These are phyloP conservation scores for Pichia sp. DNA, from an alignment of 1,139 yeast genomes.

Conservation along the genomic window DNA sequence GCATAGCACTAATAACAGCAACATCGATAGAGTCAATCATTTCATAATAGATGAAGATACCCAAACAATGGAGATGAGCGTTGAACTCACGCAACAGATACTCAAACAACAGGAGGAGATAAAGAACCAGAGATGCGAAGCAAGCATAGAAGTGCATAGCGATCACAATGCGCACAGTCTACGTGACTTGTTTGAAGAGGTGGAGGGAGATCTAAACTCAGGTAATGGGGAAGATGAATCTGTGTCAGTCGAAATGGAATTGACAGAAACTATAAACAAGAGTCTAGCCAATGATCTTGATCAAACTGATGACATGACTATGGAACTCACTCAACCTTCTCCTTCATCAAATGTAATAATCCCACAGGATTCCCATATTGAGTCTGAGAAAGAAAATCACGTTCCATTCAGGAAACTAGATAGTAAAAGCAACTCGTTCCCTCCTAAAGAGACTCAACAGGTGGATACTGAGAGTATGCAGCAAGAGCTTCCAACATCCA, in stretches of 20 bases:
- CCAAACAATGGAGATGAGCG: slow-evolving; percentile 24
- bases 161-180: slow-evolving; percentile 6
- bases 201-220: slow-evolving; percentile 5
- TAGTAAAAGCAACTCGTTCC: no score
- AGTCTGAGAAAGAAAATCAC: no score
- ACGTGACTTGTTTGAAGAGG: slow-evolving; percentile 12
- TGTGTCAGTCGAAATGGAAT: slow-evolving; percentile 12
- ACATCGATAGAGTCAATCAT: background rate
- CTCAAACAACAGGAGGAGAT: slow-evolving; percentile 12
- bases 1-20: background rate
- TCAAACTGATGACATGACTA: slow-evolving; percentile 2
- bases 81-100: slow-evolving; percentile 18
- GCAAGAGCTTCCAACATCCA: no score
- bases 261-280: slow-evolving; percentile 15
- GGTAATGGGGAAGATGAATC: slow-evolving; percentile 2
- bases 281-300: background rate
- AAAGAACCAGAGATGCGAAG: slow-evolving; percentile 4
- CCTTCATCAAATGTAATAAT: background rate
- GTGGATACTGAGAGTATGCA: no score
- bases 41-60: slow-evolving; percentile 19
- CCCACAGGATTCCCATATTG: no score
- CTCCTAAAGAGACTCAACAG: no score
- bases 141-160: background rate
- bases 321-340: slow-evolving; percentile 6
- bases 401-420: no score